phyloP scores from a whole-genome alignment of 2,329 filamentous ascomycete species.

The Venturia pyrina region DNA sequence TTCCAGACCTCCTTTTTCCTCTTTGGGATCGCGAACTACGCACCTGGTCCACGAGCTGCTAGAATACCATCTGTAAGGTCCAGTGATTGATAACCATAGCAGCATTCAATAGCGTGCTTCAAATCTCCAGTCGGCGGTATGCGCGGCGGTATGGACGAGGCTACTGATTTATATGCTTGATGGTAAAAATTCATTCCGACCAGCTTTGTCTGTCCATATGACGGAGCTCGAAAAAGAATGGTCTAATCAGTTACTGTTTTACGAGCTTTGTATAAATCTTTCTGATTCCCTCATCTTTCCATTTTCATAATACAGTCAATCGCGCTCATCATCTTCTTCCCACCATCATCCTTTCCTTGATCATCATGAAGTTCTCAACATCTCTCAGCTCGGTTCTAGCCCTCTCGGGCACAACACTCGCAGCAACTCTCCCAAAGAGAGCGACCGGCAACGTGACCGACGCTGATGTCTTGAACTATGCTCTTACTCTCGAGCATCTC shows the following conservation, averaged over 20 bases:
- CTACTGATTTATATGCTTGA: background rate
- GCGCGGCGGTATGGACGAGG: background rate
- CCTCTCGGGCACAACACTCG: background rate
- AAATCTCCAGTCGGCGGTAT: background rate
- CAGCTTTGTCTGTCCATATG: background rate
- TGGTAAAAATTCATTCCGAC: background rate
- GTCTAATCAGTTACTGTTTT: background rate
- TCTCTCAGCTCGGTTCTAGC: background rate
- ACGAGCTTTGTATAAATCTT: background rate
- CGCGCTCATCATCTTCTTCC: background rate
- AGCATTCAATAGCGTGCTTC: background rate
- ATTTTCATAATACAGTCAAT: background rate
- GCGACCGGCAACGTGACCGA: background rate
- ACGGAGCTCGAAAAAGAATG: background rate
- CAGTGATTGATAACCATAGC: background rate
- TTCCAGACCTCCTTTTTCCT: background rate
- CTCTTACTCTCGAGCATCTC: constrained; percentile 37
- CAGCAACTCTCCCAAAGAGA: background rate
- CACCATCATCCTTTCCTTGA: background rate
- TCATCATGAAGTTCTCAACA: background rate
- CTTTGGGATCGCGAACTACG: background rate
- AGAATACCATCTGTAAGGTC: background rate
- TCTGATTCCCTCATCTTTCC: background rate
- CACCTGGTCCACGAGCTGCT: background rate
- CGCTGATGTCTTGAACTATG: constrained; percentile 30